phyloP scores from a whole-genome alignment of 495 filamentous ascomycete species.

The Corynascus novoguineensis region DNA sequence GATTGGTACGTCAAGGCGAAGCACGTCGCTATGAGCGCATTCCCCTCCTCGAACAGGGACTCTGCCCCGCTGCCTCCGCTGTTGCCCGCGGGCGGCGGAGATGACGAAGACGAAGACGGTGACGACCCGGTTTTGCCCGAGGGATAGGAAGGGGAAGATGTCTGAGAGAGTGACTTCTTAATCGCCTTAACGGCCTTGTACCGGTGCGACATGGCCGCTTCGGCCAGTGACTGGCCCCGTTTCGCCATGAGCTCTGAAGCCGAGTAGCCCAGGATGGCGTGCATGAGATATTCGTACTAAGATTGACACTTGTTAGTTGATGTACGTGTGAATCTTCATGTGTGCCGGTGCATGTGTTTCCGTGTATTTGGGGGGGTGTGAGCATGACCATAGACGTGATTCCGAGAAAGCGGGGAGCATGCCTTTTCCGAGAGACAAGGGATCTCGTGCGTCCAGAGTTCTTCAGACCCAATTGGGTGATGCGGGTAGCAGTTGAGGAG shows the following conservation, averaged over 20 bases:
- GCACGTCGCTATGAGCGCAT: slow-evolving; percentile 52
- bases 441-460: slow-evolving; percentile 53
- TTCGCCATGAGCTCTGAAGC: slow-evolving; percentile 47
- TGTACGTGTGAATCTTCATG: too few relatives aligned
- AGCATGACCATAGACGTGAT: too few relatives aligned
- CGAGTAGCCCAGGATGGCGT: slow-evolving; percentile 53
- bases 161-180: slow-evolving; percentile 35
- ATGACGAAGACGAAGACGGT: neutral
- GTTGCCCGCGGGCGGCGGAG: neutral
- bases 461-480: slow-evolving; percentile 54
- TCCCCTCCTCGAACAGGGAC: slow-evolving; percentile 36
- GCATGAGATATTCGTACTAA: slow-evolving; percentile 52
- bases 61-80: neutral
- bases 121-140: too few relatives aligned
- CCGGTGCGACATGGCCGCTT: slow-evolving; percentile 48
- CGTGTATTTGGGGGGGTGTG: too few relatives aligned
- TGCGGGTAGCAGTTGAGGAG: slow-evolving; percentile 52
- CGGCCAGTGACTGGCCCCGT: slow-evolving; percentile 24
- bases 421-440: slow-evolving; percentile 54
- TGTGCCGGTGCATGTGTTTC: too few relatives aligned
- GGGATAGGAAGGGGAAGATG: neutral
- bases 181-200: slow-evolving; percentile 53
- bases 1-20: slow-evolving; percentile 58
- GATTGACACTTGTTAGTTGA: neutral
- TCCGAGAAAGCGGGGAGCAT: slow-evolving; percentile 14